Base-by-base conservation (phyloP, 305 asterid genomes). In the Fraxinus platypoda region DNA sequence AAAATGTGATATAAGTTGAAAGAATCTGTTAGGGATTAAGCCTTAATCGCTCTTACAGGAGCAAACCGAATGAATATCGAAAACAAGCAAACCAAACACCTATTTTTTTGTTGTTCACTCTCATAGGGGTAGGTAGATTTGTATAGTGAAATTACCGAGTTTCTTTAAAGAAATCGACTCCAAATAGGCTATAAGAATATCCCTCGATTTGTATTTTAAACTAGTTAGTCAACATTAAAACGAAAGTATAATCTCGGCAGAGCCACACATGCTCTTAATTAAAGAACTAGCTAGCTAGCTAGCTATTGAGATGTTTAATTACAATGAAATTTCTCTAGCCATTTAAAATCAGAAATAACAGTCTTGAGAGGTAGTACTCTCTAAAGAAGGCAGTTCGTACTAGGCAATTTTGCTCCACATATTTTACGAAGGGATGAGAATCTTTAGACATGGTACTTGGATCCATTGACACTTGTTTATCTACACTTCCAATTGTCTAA, bases 401-500 rank as follows among this genome's bases (percentile, higher is more conserved):
- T 30, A 15, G 64, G 25, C 62, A 59, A 23, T 30, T 73, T 46
- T 49, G 78, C 31, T 11, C 41, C 79, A 81, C 66, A 81, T 33
- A 81, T 74, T 81, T 34, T 75, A 37, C 34, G 2, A 59, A 38
- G 75, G 77, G 46, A 52, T 80, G 13, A 37, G 72, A 66, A 28
- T 64, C 71, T 19, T 19, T 68, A 6, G 62, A 81, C 70, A 76
- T 33, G 71, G 81, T 66, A 64, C 81, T 41, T 54, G 19, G 19
- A 46, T 77, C 59, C 37, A 76, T 37, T 74, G n/a, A 37, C 78
- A 80, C 79, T 54, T 34, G 52, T 80, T 59, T 35, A 6, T 75
- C 26, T 28, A 38, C 71, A 75, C 43, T 76, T 13, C 33, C 35
- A 37, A 75, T 31, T 62, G 80, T 81, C 72, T 26, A 43, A 59